Conservation (phyloP, 2,329 filamentous ascomycete genomes). For the Penicillium sp. region DNA sequence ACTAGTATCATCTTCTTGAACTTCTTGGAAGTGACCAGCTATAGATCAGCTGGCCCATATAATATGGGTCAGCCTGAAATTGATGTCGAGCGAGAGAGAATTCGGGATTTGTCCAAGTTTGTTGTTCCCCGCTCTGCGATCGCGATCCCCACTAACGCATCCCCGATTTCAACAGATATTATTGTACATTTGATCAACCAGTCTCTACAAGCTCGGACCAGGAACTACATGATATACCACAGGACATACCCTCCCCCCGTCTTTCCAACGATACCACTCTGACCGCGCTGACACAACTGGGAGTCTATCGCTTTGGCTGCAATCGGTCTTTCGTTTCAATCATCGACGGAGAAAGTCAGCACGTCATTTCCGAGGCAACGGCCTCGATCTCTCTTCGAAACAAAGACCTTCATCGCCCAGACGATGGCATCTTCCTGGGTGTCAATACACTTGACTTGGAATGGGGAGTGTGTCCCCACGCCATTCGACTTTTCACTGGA, state of each 20-base stretch:
- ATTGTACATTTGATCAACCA: constrained; percentile 10
- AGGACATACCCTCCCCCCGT: neutral
- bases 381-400: constrained; percentile 39
- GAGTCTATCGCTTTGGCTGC: constrained; percentile 43
- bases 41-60: constrained; percentile 2
- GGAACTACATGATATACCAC: neutral
- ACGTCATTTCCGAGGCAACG: constrained; percentile 54
- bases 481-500: constrained; percentile 24
- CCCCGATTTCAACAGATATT: constrained; percentile 13
- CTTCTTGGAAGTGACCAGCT: neutral
- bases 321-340: constrained; percentile 51
- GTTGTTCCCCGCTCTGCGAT: neutral
- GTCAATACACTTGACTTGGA: constrained; percentile 22
- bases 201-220: neutral
- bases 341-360: constrained; percentile 49
- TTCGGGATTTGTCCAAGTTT: constrained; percentile 20
- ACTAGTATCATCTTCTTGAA: no score
- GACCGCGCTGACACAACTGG: constrained; percentile 53
- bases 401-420: constrained; percentile 22
- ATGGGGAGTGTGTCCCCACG: constrained; percentile 23
- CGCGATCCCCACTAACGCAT: constrained; percentile 1
- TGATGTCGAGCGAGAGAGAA: constrained; percentile 17
- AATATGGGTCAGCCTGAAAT: constrained; percentile 5
- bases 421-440: constrained; percentile 36
- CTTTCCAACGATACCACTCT: constrained; percentile 36